Evolutionary conservation across 2,329 filamentous ascomycete species (phyloP).

Genomic region (Trichoderma koningiopsis): DNA sequence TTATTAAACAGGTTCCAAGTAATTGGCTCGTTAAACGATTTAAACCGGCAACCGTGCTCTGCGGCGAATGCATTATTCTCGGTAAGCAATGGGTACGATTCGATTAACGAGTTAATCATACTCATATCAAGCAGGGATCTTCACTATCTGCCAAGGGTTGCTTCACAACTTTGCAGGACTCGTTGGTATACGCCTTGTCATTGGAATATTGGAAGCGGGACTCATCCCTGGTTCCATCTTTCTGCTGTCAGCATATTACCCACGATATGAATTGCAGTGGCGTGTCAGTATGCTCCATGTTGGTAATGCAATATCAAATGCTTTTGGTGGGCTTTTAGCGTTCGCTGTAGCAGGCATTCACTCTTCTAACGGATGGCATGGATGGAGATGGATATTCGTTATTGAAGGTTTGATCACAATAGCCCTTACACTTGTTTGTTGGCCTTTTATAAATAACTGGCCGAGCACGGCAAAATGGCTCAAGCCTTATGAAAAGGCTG

Average conservation of each 20-base stretch:
- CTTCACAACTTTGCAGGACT: conserved; percentile 31
- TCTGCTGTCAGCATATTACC: conserved; percentile 32
- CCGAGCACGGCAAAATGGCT: conserved; percentile 21
- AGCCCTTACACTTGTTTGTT: conserved; percentile 5
- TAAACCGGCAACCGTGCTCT: conserved; percentile 28
- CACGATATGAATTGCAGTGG: conserved; percentile 31
- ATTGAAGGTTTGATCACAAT: conserved; percentile 16
- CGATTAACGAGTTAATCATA: background rate
- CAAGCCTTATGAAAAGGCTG: background rate
- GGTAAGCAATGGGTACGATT: conserved; percentile 24
- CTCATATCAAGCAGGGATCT: conserved; percentile 27
- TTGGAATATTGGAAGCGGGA: conserved; percentile 33
- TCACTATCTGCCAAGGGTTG: conserved; percentile 34
- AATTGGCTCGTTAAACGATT: conserved; percentile 34
- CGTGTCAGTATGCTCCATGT: conserved; percentile 32
- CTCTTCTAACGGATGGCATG: conserved; percentile 29
- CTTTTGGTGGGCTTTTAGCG: conserved; percentile 32
- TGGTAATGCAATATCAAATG: conserved; percentile 32
- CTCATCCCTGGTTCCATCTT: conserved; percentile 34
- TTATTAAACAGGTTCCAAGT: conserved; percentile 28
- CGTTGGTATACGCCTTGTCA: conserved; percentile 30
- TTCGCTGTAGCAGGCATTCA: conserved; percentile 33
- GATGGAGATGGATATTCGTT: conserved; percentile 32
- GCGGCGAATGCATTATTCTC: conserved; percentile 22
- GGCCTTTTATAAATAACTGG: conserved; percentile 20